These are phyloP conservation scores for Chytriomyces sp. DNA, from an alignment of 192 early-diverging fungal genomes.

Conservation along the genomic window DNA sequence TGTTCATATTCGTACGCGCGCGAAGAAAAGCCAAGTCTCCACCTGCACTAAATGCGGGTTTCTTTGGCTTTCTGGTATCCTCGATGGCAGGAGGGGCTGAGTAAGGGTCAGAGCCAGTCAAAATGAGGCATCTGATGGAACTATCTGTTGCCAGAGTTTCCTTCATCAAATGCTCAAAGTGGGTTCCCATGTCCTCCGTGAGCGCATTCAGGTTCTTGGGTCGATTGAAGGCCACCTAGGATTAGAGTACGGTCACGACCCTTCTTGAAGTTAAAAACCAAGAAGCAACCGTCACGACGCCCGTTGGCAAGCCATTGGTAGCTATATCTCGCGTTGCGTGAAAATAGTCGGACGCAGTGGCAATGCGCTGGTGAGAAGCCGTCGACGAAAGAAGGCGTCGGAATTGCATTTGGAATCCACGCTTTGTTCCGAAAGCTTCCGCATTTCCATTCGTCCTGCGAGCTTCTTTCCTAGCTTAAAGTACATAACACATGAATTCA, in stretches of 20 bases:
- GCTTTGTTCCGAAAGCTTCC: no score
- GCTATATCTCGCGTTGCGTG: not conserved
- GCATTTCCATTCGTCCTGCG: no score
- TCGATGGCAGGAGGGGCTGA: not conserved
- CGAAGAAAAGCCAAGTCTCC: slow-evolving; percentile 33
- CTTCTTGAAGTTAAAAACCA: not conserved
- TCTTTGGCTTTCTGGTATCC: slow-evolving; percentile 2
- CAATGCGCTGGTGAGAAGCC: not conserved
- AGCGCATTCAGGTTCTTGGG: slow-evolving; percentile 36
- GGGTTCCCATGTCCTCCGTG: slow-evolving; percentile 29
- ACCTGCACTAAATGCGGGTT: slow-evolving; percentile 16
- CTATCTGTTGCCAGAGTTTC: slow-evolving; percentile 5
- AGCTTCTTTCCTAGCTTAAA: no score
- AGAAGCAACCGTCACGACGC: slow-evolving; percentile 2
- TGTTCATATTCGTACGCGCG: slow-evolving; percentile 7
- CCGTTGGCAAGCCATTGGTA: not conserved
- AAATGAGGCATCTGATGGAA: slow-evolving; percentile 4
- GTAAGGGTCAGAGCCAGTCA: slow-evolving; percentile 17
- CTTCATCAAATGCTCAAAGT: slow-evolving; percentile 15
- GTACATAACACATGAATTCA: no score
- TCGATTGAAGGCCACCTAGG: slow-evolving; percentile 28
- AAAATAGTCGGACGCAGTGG: slow-evolving; percentile 4
- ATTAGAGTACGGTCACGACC: not conserved
- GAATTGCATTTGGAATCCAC: not conserved
- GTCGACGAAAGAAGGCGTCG: not conserved